These are phyloP conservation scores for Diaporthe vaccinii DNA, from an alignment of 2,329 filamentous ascomycete genomes.

Conservation along the genomic window DNA sequence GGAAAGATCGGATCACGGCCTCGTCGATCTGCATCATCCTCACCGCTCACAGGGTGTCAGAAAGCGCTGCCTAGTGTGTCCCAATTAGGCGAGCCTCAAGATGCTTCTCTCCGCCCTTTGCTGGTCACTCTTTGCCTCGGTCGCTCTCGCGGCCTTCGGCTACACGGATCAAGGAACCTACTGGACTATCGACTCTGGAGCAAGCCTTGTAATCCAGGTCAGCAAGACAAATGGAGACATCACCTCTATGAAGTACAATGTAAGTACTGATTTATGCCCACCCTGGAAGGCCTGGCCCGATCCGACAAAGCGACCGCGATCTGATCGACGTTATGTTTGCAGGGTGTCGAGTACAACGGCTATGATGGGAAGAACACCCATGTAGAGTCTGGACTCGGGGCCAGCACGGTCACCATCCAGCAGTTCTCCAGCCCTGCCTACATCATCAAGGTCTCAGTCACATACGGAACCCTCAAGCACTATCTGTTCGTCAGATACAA, in stretches of 20 bases:
- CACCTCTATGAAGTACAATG: slow-evolving; percentile 50
- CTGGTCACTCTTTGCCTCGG: slow-evolving; percentile 47
- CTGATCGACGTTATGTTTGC: background rate
- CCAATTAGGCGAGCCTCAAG: slow-evolving; percentile 12
- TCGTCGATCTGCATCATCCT: background rate
- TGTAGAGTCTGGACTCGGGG: slow-evolving; percentile 50
- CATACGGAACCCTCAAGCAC: slow-evolving; percentile 52
- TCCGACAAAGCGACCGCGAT: background rate
- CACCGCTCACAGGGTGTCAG: no score
- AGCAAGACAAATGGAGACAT: slow-evolving; percentile 53
- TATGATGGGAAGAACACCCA: slow-evolving; percentile 50
- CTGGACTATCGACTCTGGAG: slow-evolving; percentile 54
- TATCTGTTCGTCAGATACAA: slow-evolving; percentile 53
- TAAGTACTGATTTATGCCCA: background rate
- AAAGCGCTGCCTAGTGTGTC: background rate
- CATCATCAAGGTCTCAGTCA: slow-evolving; percentile 53
- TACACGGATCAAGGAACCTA: slow-evolving; percentile 54
- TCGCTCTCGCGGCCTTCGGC: slow-evolving; percentile 54
- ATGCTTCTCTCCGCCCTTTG: slow-evolving; percentile 49
- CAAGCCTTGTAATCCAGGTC: slow-evolving; percentile 51
- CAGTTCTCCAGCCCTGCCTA: slow-evolving; percentile 43
- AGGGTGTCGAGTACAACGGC: slow-evolving; percentile 51
- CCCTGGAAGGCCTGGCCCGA: no score
- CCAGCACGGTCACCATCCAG: slow-evolving; percentile 49
- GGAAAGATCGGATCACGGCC: background rate